Conservation (phyloP, 371 early-diverging fungal species). For the Mortierella sp. region DNA sequence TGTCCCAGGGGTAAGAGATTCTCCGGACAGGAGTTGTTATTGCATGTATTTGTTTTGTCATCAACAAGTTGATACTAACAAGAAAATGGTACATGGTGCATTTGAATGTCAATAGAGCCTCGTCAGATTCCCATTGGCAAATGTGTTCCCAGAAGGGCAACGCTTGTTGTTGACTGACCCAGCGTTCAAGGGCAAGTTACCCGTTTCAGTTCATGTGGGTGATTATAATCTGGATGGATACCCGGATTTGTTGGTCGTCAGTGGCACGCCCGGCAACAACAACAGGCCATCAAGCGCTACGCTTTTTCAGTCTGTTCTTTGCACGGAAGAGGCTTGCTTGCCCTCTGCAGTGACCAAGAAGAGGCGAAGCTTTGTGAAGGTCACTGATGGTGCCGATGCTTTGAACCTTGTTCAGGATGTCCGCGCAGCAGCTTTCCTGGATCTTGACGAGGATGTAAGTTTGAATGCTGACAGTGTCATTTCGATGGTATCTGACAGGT, state of each 20-base stretch:
- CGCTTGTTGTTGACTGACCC: constrained; percentile 60
- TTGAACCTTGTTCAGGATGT: constrained; percentile 65
- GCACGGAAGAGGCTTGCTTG: constrained; percentile 64
- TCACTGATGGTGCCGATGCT: constrained; percentile 71
- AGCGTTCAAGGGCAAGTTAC: constrained; percentile 69
- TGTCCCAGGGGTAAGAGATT: constrained; percentile 59
- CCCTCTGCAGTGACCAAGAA: constrained; percentile 56
- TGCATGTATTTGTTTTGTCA: background rate
- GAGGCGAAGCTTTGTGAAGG: constrained; percentile 71
- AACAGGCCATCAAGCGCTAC: constrained; percentile 57
- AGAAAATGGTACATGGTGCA: background rate
- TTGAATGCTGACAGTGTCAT: background rate
- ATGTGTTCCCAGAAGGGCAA: constrained; percentile 64
- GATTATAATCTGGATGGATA: constrained; percentile 95
- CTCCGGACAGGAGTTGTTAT: background rate
- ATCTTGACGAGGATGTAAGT: constrained; percentile 89
- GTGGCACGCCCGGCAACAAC: constrained; percentile 60
- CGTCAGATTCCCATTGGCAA: constrained; percentile 62
- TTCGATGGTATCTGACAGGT: background rate
- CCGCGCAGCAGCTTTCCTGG: constrained; percentile 82
- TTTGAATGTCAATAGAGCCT: constrained; percentile 51
- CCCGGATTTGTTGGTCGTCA: constrained; percentile 84
- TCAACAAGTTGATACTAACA: background rate
- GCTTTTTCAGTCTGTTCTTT: constrained; percentile 73
- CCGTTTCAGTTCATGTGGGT: constrained; percentile 70